phyloP scores from a whole-genome alignment of 2,329 filamentous ascomycete species.

The Claviceps sp. region DNA sequence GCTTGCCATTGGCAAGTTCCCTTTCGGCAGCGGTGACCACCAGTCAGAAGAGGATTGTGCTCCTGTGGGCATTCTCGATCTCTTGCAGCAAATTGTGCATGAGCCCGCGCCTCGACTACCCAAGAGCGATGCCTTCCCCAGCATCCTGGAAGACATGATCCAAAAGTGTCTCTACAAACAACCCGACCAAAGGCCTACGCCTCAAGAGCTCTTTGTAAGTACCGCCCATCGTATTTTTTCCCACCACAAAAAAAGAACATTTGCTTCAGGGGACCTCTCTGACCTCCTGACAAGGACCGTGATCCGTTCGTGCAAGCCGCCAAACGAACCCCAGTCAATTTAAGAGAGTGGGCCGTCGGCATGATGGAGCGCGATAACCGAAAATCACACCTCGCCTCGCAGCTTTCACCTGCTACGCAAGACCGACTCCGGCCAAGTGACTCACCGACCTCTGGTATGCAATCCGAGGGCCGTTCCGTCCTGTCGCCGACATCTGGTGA shows the following conservation, averaged over 20 bases:
- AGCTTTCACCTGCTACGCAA: conserved; percentile 64
- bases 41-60: conserved; percentile 62
- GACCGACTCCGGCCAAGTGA: conserved; percentile 56
- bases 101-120: conserved; percentile 87
- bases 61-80: conserved; percentile 87
- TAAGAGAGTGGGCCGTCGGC: conserved; percentile 84
- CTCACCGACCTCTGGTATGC: conserved; percentile 35
- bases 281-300: conserved; percentile 49
- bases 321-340: conserved; percentile 87
- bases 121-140: conserved; percentile 93
- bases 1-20: conserved; percentile 91
- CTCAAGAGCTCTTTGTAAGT: conserved; percentile 76
- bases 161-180: conserved; percentile 89
- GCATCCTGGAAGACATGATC: conserved; percentile 91
- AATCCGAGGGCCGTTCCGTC: conserved; percentile 30
- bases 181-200: conserved; percentile 78
- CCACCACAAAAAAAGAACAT: neutral
- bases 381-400: conserved; percentile 80
- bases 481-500: conserved; percentile 58
- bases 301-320: conserved; percentile 93
- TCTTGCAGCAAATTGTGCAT: conserved; percentile 93
- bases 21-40: conserved; percentile 66
- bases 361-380: conserved; percentile 93
- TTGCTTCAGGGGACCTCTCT: neutral
- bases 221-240: no score